A percentile compares a stretch with the other conserved stretches of the same genome.
Evolutionary conservation across 1,284 basidiomycete genomes (phyloP).

Genomic region (Melanopsichium pennsylvanicum): DNA sequence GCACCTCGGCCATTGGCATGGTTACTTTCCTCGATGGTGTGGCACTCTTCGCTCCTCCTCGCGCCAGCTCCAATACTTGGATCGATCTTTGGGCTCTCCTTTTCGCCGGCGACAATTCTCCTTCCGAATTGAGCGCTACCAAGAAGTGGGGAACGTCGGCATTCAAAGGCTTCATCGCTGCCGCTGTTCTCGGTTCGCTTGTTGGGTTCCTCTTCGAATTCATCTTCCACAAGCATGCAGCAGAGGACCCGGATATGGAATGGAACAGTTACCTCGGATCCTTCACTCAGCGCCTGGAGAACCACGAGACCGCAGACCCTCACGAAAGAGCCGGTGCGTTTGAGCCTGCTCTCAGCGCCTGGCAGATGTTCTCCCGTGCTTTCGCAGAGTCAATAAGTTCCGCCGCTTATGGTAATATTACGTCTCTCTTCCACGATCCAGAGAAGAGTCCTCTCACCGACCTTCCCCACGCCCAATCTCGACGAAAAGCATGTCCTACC

Average conservation of each 20-base stretch:
- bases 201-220: constrained; percentile 52
- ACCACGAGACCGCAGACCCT: constrained; percentile 4
- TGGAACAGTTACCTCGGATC: constrained; percentile 60
- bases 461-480: constrained; percentile 7
- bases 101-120: constrained; percentile 35
- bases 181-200: constrained; percentile 40
- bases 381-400: constrained; percentile 19
- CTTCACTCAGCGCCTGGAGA: constrained; percentile 44
- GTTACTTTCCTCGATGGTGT: constrained; percentile 55
- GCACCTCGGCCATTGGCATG: constrained; percentile 53
- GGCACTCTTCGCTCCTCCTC: constrained; percentile 49
- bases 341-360: constrained; percentile 46
- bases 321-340: constrained; percentile 47
- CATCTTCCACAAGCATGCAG: constrained; percentile 48
- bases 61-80: constrained; percentile 44
- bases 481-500: constrained; percentile 11
- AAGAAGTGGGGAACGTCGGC: constrained; percentile 49
- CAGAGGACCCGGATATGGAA: constrained; percentile 49
- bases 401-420: constrained; percentile 49
- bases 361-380: constrained; percentile 35
- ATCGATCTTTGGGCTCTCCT: constrained; percentile 56
- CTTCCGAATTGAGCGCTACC: constrained; percentile 20
- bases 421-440: constrained; percentile 9
- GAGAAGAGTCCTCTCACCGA: constrained; percentile 33
- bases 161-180: constrained; percentile 61